Evolutionary conservation across 129 eudicot species (phyloP).

Genomic region (Saposhnikovia divaricata): DNA sequence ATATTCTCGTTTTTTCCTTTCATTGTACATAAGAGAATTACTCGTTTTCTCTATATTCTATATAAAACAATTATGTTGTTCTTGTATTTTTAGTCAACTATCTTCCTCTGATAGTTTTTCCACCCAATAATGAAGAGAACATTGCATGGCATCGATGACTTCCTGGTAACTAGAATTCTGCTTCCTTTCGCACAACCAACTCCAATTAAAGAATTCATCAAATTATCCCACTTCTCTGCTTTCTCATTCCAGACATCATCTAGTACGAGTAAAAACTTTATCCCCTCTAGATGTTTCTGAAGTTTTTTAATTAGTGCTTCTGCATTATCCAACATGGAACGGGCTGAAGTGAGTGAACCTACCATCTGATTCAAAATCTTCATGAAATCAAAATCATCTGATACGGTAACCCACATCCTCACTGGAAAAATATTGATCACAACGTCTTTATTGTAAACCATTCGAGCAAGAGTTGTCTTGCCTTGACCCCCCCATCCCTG

Average conservation of each 20-base stretch:
- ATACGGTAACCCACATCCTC: no score
- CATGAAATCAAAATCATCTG: no score
- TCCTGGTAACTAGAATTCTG: conserved; percentile 13
- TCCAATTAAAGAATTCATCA: conserved; percentile 11
- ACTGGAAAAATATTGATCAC: background rate
- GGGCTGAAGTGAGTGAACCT: no score
- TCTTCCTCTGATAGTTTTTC: conserved; percentile 10
- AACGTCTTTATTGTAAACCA: background rate
- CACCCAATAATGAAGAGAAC: background rate
- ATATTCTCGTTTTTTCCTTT: no score
- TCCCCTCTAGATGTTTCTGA: conserved; percentile 1
- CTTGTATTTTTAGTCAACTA: no score
- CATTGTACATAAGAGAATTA: no score
- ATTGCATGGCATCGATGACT: background rate
- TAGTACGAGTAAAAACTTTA: background rate
- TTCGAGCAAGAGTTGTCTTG: background rate
- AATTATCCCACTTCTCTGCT: conserved; percentile 5
- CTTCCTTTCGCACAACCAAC: conserved; percentile 10
- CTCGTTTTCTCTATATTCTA: no score
- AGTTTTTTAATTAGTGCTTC: background rate
- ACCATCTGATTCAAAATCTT: no score
- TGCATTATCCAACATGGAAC: no score
- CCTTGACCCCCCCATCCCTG: conserved; percentile 2
- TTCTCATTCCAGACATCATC: conserved; percentile 26
- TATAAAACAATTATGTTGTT: no score